A percentile compares a stretch with the other conserved stretches of the same genome.
Evolutionary conservation across 2,329 filamentous ascomycete species (phyloP).

Genomic region (Colletotrichum siamense): DNA sequence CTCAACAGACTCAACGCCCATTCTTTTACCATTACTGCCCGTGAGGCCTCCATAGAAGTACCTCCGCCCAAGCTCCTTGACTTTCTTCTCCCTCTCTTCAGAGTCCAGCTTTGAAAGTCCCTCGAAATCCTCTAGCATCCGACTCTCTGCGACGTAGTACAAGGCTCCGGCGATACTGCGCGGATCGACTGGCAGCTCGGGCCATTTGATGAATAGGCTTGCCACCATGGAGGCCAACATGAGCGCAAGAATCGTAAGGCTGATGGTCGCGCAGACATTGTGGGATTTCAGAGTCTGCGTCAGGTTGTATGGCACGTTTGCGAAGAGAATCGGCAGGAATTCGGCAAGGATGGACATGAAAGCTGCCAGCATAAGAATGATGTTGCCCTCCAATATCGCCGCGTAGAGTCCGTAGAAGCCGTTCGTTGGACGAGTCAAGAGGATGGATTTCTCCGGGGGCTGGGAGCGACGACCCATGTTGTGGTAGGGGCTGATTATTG

Average conservation of each 20-base stretch:
- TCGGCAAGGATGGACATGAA: slow-evolving; percentile 51
- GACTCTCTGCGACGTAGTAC: slow-evolving; percentile 41
- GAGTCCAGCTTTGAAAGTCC: slow-evolving; percentile 10
- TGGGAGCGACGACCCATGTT: slow-evolving; percentile 41
- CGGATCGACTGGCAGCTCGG: slow-evolving; percentile 51
- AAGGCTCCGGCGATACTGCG: slow-evolving; percentile 50
- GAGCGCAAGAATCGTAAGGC: slow-evolving; percentile 41
- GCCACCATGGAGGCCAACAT: slow-evolving; percentile 46
- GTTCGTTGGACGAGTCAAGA: slow-evolving; percentile 48
- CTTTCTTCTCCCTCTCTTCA: neutral
- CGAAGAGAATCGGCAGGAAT: slow-evolving; percentile 54
- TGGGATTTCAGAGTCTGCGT: slow-evolving; percentile 44
- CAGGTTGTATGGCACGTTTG: slow-evolving; percentile 53
- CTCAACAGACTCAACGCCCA: slow-evolving; percentile 13
- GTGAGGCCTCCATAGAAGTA: slow-evolving; percentile 30
- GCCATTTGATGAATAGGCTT: slow-evolving; percentile 48
- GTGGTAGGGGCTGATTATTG: slow-evolving; percentile 49
- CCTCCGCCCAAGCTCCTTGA: slow-evolving; percentile 17
- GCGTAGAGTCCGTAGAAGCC: slow-evolving; percentile 49
- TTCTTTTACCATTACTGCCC: neutral
- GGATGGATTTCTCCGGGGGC: slow-evolving; percentile 40
- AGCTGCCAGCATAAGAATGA: slow-evolving; percentile 45
- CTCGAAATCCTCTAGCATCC: slow-evolving; percentile 21
- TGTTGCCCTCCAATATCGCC: slow-evolving; percentile 38
- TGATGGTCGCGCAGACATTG: slow-evolving; percentile 44